Percentiles rank a stretch among this genome's conserved stretches.
phyloP scores from a whole-genome alignment of 2,329 filamentous ascomycete species.

The Aspergillus melleus region DNA sequence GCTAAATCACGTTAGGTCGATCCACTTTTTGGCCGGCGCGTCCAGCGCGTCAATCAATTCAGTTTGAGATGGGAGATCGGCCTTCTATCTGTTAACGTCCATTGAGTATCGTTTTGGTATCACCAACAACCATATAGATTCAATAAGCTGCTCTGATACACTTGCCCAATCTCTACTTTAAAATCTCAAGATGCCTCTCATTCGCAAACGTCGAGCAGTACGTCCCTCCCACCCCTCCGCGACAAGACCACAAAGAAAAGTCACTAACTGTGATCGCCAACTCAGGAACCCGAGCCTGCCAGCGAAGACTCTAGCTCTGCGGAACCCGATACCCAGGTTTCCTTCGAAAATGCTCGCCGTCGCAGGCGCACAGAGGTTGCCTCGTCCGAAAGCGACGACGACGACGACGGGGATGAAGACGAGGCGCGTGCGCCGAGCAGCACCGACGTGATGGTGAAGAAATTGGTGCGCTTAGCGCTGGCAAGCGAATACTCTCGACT shows the following conservation, averaged over 20 bases:
- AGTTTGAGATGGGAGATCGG: background rate
- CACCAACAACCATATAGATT: too few relatives aligned
- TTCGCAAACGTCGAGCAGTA: conserved; percentile 34
- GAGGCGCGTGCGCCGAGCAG: conserved; percentile 28
- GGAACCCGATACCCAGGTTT: conserved; percentile 3
- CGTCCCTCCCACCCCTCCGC: background rate
- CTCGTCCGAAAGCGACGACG: conserved; percentile 11
- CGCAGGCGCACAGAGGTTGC: conserved; percentile 15
- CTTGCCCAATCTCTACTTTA: background rate
- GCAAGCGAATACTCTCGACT: conserved; percentile 61
- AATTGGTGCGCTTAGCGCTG: conserved; percentile 62
- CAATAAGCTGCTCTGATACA: background rate
- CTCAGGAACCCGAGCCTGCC: conserved; percentile 7
- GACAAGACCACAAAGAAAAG: background rate
- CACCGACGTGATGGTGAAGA: conserved; percentile 54
- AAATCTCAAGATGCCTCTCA: conserved; percentile 24
- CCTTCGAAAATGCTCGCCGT: conserved; percentile 8
- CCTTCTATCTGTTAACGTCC: too few relatives aligned
- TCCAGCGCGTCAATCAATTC: conserved; percentile 20
- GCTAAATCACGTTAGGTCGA: conserved; percentile 17
- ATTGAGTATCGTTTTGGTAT: too few relatives aligned
- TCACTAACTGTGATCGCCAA: background rate
- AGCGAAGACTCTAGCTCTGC: conserved; percentile 11
- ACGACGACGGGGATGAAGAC: conserved; percentile 18
- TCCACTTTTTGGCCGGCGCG: conserved; percentile 18